A percentile compares a stretch with the other conserved stretches of the same genome.
phyloP scores from a whole-genome alignment of 2,329 filamentous ascomycete species.

The Mycogone perniciosa region DNA sequence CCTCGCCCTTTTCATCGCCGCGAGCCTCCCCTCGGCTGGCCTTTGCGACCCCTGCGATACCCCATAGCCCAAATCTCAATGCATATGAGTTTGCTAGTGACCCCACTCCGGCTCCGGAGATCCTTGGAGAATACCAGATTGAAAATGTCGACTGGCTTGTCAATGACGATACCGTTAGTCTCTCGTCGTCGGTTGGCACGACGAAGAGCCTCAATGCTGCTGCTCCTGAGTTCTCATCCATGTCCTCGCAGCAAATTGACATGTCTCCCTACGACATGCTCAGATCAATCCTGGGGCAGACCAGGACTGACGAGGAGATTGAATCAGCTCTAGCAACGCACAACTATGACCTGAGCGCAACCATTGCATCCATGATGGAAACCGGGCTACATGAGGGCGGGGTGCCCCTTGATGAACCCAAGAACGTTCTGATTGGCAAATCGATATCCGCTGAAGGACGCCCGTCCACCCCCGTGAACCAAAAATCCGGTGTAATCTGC shows the following conservation, averaged over 20 bases:
- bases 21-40: slow-evolving; percentile 87
- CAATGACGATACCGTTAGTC: slow-evolving; percentile 75
- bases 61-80: slow-evolving; percentile 88
- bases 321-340: slow-evolving; percentile 83
- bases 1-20: slow-evolving; percentile 89
- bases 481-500: slow-evolving; percentile 85
- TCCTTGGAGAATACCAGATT: slow-evolving; percentile 83
- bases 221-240: slow-evolving; percentile 67
- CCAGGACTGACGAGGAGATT: slow-evolving; percentile 88
- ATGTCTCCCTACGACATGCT: slow-evolving; percentile 99
- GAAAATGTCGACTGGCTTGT: slow-evolving; percentile 98
- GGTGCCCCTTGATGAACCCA: slow-evolving; percentile 46
- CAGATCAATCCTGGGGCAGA: slow-evolving; percentile 84
- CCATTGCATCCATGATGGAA: slow-evolving; percentile 84
- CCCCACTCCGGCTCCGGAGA: slow-evolving; percentile 71
- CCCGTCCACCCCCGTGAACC: slow-evolving; percentile 67
- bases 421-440: slow-evolving; percentile 77
- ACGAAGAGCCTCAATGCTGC: slow-evolving; percentile 69
- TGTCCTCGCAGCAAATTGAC: slow-evolving; percentile 63
- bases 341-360: slow-evolving; percentile 88
- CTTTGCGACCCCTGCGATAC: slow-evolving; percentile 82
- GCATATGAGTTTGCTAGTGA: slow-evolving; percentile 91
- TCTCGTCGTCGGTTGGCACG: slow-evolving; percentile 65
- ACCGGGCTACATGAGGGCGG: slow-evolving; percentile 44
- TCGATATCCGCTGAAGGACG: slow-evolving; percentile 72